phyloP scores from a whole-genome alignment of 2,329 filamentous ascomycete genomes.

The Huntiella omanensis region DNA sequence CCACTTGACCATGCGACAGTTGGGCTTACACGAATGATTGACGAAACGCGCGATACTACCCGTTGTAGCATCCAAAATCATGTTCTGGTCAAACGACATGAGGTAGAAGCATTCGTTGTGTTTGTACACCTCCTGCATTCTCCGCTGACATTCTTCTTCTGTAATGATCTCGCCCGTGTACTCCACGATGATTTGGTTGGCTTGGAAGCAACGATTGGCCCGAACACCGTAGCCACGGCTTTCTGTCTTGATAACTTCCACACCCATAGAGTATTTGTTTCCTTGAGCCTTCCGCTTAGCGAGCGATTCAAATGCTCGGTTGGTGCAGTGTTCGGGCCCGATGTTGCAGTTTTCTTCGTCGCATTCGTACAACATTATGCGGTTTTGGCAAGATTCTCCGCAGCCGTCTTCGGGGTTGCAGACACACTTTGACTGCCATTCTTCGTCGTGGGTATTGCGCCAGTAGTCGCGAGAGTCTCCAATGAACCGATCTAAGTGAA shows the following conservation, averaged over 20 bases:
- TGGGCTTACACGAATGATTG: conserved; percentile 92
- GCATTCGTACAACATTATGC: conserved; percentile 95
- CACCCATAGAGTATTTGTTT: conserved; percentile 76
- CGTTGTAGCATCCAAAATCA: conserved; percentile 94
- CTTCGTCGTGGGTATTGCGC: conserved; percentile 53
- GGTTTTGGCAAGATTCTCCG: conserved; percentile 78
- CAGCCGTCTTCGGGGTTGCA: conserved; percentile 66
- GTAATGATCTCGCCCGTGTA: conserved; percentile 97
- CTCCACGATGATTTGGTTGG: conserved; percentile 93
- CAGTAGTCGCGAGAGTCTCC: conserved; percentile 64
- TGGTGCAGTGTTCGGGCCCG: conserved; percentile 55
- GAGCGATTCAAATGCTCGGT: conserved; percentile 72
- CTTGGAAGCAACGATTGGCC: conserved; percentile 68
- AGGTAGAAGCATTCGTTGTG: conserved; percentile 96
- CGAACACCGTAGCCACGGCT: conserved; percentile 85
- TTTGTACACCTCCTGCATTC: conserved; percentile 88
- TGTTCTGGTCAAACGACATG: conserved; percentile 96
- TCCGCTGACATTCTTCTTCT: conserved; percentile 75
- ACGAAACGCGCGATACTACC: conserved; percentile 95
- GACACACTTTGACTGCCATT: conserved; percentile 59
- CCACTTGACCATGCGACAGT: conserved; percentile 97
- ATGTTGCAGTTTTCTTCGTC: conserved; percentile 76
- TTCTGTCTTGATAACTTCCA: conserved; percentile 81
- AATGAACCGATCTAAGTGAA: conserved; percentile 61
- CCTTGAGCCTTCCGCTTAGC: conserved; percentile 56